phyloP scores from a whole-genome alignment of 2,329 filamentous ascomycete genomes.

The Aspergillus sp. region DNA sequence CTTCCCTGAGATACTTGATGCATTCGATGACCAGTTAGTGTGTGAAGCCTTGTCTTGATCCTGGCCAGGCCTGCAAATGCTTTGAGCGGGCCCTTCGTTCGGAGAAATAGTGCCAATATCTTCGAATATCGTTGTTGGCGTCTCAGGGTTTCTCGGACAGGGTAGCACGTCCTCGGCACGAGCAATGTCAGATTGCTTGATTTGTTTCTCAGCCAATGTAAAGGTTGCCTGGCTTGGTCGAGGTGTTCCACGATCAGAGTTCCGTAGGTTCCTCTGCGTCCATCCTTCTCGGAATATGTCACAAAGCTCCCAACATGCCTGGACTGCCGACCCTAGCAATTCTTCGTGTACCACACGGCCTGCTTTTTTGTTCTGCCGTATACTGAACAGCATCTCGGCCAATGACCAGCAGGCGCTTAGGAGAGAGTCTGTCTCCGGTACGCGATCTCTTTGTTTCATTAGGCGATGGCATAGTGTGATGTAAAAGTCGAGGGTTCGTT shows the following conservation, averaged over 20 bases:
- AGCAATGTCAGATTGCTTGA: conserved; percentile 42
- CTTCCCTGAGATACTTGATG: conserved; percentile 75
- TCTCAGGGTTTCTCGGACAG: conserved; percentile 64
- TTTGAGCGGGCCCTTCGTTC: conserved; percentile 75
- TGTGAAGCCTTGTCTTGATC: conserved; percentile 53
- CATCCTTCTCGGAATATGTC: conserved; percentile 91
- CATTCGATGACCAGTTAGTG: conserved; percentile 71
- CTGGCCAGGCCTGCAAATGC: conserved; percentile 83
- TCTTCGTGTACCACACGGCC: conserved; percentile 75
- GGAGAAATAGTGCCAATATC: conserved; percentile 84
- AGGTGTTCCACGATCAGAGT: conserved; percentile 76
- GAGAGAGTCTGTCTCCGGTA: conserved; percentile 79
- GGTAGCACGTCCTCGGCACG: conserved; percentile 26
- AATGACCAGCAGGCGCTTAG: conserved; percentile 85
- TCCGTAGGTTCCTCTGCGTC: conserved; percentile 71
- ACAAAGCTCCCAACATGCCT: conserved; percentile 92
- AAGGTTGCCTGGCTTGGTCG: conserved; percentile 77
- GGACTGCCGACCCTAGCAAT: conserved; percentile 79
- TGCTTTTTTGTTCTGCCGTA: conserved; percentile 78
- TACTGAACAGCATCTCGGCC: conserved; percentile 88
- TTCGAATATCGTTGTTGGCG: conserved; percentile 92
- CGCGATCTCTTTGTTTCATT: conserved; percentile 87
- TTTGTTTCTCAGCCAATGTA: conserved; percentile 56
- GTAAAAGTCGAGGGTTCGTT: conserved; percentile 91
- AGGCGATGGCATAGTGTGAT: conserved; percentile 88